These are phyloP conservation scores for Coemansia sp. DNA, from an alignment of 192 early-diverging fungal species.

Conservation along the genomic window DNA sequence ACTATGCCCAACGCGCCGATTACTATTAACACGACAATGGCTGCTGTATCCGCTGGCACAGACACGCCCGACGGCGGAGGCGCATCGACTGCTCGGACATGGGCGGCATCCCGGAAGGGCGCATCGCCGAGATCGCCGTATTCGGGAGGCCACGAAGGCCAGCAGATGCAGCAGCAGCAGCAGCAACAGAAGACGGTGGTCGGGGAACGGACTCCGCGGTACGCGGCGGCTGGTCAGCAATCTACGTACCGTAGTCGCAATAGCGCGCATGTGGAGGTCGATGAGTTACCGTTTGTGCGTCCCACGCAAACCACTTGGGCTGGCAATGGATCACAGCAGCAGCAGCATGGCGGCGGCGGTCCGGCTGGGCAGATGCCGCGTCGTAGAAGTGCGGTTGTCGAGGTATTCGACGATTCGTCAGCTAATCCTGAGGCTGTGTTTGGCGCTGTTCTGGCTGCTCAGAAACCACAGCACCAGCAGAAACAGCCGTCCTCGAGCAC, in stretches of 20 bases:
- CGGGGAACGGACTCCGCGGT: constrained; percentile 25
- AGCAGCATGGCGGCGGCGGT: background rate
- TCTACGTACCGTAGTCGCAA: constrained; percentile 44
- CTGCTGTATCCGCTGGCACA: background rate
- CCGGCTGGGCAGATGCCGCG: constrained; percentile 9
- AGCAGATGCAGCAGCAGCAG: background rate
- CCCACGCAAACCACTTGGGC: constrained; percentile 25
- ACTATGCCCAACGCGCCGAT: constrained; percentile 14
- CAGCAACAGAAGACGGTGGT: background rate
- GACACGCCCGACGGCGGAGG: background rate
- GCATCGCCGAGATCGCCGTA: constrained; percentile 25
- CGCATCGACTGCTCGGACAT: background rate
- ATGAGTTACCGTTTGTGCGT: constrained; percentile 47
- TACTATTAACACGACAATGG: constrained; percentile 28
- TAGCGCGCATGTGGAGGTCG: constrained; percentile 47
- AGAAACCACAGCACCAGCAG: constrained; percentile 2
- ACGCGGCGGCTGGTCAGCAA: constrained; percentile 6
- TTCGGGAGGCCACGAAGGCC: constrained; percentile 11
- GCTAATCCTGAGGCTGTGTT: constrained; percentile 1
- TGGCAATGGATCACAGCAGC: constrained; percentile 2
- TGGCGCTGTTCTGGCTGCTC: constrained; percentile 1
- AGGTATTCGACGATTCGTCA: constrained; percentile 23
- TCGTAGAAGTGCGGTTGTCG: constrained; percentile 41
- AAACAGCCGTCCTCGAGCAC: background rate
- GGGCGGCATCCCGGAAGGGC: constrained; percentile 2